Evolutionary conservation across 345 rosid genomes (phyloP).

Genomic region (Salix udensis): DNA sequence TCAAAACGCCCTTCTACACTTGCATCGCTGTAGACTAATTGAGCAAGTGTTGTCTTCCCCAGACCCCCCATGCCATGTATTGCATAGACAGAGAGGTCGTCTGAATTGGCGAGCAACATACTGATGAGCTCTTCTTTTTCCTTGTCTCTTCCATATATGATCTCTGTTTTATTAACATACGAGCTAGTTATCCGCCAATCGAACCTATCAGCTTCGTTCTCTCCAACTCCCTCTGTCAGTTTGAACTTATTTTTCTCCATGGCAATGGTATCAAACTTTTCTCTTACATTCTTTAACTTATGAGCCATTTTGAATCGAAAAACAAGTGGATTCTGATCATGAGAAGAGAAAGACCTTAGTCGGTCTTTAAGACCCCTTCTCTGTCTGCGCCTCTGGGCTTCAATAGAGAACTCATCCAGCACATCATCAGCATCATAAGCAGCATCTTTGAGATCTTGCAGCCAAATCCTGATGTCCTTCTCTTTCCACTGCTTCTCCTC

Average conservation of each 20-base stretch:
- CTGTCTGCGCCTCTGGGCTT: no score
- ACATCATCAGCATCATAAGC: not conserved
- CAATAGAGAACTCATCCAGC: no score
- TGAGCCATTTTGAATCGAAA: not conserved
- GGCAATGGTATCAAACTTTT: not conserved
- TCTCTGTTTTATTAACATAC: not conserved
- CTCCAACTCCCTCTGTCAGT: not conserved
- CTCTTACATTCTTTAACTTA: not conserved
- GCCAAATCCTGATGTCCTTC: no score
- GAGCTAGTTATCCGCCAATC: conserved; percentile 5
- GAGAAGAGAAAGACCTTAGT: conserved; percentile 1
- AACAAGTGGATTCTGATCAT: not conserved
- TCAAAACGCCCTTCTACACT: not conserved
- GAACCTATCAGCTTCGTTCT: not conserved
- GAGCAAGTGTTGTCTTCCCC: not conserved
- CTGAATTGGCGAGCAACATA: not conserved
- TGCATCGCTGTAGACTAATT: conserved; percentile 2
- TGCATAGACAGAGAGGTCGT: not conserved
- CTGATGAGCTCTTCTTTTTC: not conserved
- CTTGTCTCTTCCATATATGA: not conserved
- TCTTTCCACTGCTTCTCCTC: no score
- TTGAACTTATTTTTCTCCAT: not conserved
- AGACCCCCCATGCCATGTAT: conserved; percentile 8
- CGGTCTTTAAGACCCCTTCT: not conserved
- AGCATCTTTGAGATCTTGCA: no score